Evolutionary conservation across 2,329 filamentous ascomycete genomes (phyloP).

Genomic region (Colletotrichum sp.): DNA sequence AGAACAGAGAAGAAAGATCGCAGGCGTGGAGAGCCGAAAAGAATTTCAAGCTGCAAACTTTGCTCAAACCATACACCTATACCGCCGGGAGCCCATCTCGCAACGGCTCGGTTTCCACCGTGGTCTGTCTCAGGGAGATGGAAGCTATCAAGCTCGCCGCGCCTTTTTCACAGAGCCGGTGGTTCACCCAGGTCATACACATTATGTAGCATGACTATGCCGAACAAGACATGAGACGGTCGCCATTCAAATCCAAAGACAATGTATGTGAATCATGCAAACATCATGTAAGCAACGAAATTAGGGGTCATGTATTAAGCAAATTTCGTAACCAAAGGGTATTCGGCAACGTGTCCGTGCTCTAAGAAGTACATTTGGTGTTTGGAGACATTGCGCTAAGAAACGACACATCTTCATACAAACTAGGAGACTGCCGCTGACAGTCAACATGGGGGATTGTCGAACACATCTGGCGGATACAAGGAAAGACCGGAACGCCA

Average conservation of each 20-base stretch:
- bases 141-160: neutral
- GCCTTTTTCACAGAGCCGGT: neutral
- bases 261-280: neutral
- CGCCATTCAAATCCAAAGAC: neutral
- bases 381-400: neutral
- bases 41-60: too few relatives aligned
- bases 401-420: conserved; percentile 12
- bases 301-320: conserved; percentile 15
- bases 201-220: neutral
- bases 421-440: neutral
- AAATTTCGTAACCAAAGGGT: conserved; percentile 20
- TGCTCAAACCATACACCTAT: neutral
- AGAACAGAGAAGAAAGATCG: too few relatives aligned
- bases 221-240: neutral
- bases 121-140: neutral
- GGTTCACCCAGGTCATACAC: neutral
- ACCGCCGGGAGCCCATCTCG: neutral
- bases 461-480: neutral
- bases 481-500: conserved; percentile 14
- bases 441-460: neutral
- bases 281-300: neutral
- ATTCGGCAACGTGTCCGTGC: conserved; percentile 17
- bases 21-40: too few relatives aligned
- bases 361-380: conserved; percentile 13
- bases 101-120: neutral